Percentiles rank a stretch among this genome's conserved stretches.
Conservation (phyloP, 192 early-diverging fungal species). For the Allomyces javanicus region DNA sequence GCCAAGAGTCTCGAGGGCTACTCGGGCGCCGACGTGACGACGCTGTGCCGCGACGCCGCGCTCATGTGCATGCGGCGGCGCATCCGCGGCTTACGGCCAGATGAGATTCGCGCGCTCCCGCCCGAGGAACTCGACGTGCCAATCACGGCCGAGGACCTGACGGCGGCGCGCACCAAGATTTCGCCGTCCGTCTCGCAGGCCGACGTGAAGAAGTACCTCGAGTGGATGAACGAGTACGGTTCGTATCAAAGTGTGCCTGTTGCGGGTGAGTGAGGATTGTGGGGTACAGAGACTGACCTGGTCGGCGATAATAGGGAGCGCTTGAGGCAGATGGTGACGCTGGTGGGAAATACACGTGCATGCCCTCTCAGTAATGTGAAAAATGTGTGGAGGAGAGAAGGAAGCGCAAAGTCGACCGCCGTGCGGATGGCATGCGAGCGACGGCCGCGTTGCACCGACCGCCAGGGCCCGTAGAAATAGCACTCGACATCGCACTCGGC, state of each 20-base stretch:
- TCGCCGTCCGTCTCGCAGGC: constrained; percentile 30
- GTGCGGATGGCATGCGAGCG: too few relatives aligned
- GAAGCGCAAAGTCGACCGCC: too few relatives aligned
- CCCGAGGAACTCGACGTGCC: constrained; percentile 36
- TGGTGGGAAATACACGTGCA: too few relatives aligned
- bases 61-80: constrained; percentile 30
- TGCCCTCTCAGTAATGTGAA: too few relatives aligned
- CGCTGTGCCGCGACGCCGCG: constrained; percentile 13
- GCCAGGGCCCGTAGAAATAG: too few relatives aligned
- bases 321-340: too few relatives aligned
- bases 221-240: constrained; percentile 47
- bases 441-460: too few relatives aligned
- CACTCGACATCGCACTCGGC: constrained; percentile 61
- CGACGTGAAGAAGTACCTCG: constrained; percentile 33
- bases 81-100: constrained; percentile 29
- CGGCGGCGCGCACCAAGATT: constrained; percentile 27
- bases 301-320: too few relatives aligned
- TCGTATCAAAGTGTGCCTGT: not conserved
- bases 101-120: constrained; percentile 26
- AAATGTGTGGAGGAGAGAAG: too few relatives aligned
- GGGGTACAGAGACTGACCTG: too few relatives aligned
- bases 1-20: constrained; percentile 33
- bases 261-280: too few relatives aligned
- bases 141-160: constrained; percentile 26
- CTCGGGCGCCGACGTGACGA: constrained; percentile 39